Percentiles rank a stretch among this genome's conserved stretches.
Evolutionary conservation across 1,284 basidiomycete genomes (phyloP).

Genomic region (Fomitopsis schrenkii): DNA sequence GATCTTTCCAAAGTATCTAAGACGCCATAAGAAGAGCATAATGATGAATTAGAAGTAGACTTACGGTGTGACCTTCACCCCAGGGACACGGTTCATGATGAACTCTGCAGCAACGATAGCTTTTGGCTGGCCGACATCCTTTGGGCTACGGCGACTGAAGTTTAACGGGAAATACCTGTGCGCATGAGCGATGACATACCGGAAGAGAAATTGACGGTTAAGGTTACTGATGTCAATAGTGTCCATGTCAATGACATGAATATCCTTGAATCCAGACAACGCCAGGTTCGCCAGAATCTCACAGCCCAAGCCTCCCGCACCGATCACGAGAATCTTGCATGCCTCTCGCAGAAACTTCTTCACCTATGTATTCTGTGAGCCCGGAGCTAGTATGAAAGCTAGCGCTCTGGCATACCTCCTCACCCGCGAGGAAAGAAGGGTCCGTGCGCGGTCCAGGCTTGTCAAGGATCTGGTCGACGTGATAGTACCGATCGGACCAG

Average conservation of each 20-base stretch:
- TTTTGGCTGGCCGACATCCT: slow-evolving; percentile 94
- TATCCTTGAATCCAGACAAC: slow-evolving; percentile 93
- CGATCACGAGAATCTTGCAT: slow-evolving; percentile 95
- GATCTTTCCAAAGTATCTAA: slow-evolving; percentile 93
- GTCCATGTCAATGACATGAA: slow-evolving; percentile 99
- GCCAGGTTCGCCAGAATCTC: slow-evolving; percentile 94
- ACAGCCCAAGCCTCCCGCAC: slow-evolving; percentile 92
- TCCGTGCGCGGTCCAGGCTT: slow-evolving; percentile 80
- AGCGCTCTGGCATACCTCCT: slow-evolving; percentile 45
- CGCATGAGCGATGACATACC: slow-evolving; percentile 43
- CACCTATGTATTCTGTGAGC: slow-evolving; percentile 44
- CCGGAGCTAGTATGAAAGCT: background rate
- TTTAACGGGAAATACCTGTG: background rate
- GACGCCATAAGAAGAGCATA: slow-evolving; percentile 14
- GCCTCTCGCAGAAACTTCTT: slow-evolving; percentile 83
- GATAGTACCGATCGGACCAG: slow-evolving; percentile 72
- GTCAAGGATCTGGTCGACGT: slow-evolving; percentile 81
- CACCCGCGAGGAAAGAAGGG: slow-evolving; percentile 68
- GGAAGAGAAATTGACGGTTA: slow-evolving; percentile 97
- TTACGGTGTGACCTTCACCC: slow-evolving; percentile 91
- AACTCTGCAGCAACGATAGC: slow-evolving; percentile 93
- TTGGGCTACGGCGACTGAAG: slow-evolving; percentile 46
- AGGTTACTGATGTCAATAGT: slow-evolving; percentile 99
- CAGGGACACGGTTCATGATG: slow-evolving; percentile 92
- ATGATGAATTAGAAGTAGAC: slow-evolving; percentile 24